Conservation (phyloP, 495 filamentous ascomycete species). For the Daldinia childiae region DNA sequence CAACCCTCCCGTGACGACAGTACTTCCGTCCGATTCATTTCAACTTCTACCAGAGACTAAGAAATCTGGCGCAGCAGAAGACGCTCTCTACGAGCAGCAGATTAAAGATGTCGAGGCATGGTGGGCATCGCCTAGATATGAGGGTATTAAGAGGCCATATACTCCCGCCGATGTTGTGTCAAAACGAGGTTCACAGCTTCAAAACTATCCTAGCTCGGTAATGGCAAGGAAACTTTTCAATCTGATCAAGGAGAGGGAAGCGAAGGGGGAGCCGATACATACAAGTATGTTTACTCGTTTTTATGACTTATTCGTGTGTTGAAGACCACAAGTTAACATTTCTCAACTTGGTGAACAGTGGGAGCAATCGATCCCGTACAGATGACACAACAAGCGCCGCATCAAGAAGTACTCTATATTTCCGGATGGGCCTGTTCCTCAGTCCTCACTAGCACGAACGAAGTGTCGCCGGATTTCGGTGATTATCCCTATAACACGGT, state of each 20-base stretch:
- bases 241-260: conserved; percentile 77
- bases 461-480: conserved; percentile 95
- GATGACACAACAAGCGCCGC: conserved; percentile 97
- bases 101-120: conserved; percentile 83
- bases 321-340: not conserved
- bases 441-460: conserved; percentile 90
- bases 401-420: conserved; percentile 95
- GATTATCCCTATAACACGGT: conserved; percentile 99
- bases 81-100: conserved; percentile 80
- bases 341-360: conserved; percentile 62
- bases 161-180: conserved; percentile 88
- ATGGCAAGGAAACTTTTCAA: conserved; percentile 97
- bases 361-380: conserved; percentile 97
- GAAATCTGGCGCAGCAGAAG: conserved; percentile 81
- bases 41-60: conserved; percentile 77
- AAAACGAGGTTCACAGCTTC: conserved; percentile 87
- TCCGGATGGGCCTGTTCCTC: conserved; percentile 98
- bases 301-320: not conserved
- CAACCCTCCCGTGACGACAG: conserved; percentile 59
- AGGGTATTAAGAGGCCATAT: conserved; percentile 91
- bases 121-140: conserved; percentile 85
- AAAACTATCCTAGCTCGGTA: conserved; percentile 86
- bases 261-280: conserved; percentile 85
- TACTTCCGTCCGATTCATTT: conserved; percentile 74
- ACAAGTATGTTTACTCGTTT: conserved; percentile 68